Conservation (phyloP, 208 protist species). For the Trypanosoma boissoni region DNA sequence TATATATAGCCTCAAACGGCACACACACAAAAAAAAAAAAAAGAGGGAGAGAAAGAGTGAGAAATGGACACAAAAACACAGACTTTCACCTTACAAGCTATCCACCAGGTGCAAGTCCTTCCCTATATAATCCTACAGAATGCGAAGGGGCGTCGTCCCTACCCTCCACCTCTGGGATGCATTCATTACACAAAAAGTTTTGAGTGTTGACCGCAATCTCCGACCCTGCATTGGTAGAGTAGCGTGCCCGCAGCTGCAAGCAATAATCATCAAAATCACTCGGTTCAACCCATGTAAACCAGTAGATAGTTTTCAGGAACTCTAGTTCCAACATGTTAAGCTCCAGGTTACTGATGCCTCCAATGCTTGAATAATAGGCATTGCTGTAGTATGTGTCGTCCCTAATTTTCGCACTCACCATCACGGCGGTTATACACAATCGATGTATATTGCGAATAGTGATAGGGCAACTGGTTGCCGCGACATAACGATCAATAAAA, state of each 20-base stretch:
- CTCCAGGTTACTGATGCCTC: constrained; percentile 57
- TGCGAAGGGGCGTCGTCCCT: too few species aligned
- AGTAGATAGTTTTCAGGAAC: constrained; percentile 74
- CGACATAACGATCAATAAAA: constrained; percentile 87
- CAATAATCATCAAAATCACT: constrained; percentile 54
- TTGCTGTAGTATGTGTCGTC: constrained; percentile 88
- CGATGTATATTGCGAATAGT: constrained; percentile 75
- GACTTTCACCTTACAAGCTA: constrained; percentile 1
- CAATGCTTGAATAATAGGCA: constrained; percentile 74
- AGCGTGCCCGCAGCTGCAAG: constrained; percentile 34
- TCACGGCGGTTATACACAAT: constrained; percentile 55
- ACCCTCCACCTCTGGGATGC: background rate
- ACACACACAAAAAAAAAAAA: constrained; percentile 6
- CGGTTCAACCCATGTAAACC: constrained; percentile 78
- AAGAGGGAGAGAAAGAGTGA: background rate
- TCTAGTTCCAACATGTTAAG: constrained; percentile 75
- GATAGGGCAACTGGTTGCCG: constrained; percentile 47
- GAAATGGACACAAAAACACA: constrained; percentile 13
- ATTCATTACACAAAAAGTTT: background rate
- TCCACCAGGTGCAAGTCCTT: background rate
- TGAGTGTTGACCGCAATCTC: background rate
- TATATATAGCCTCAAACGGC: background rate
- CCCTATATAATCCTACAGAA: too few species aligned
- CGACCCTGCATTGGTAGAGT: constrained; percentile 8
- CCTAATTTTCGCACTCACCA: constrained; percentile 78